Percentiles rank a stretch among this genome's conserved stretches.
phyloP scores from a whole-genome alignment of 495 filamentous ascomycete genomes.

The Talaromyces adpressus region DNA sequence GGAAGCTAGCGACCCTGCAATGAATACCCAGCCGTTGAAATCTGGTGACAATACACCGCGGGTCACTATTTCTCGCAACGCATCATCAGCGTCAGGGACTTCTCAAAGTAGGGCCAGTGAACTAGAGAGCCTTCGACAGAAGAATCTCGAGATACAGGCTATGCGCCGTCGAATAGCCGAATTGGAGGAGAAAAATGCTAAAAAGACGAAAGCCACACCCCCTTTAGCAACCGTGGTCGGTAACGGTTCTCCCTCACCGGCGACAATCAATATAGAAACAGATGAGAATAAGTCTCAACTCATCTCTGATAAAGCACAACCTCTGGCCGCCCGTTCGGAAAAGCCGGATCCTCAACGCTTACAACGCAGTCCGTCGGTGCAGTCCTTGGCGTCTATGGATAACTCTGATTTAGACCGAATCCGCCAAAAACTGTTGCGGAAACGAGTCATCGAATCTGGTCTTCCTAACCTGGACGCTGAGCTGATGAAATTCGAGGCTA shows the following conservation, averaged over 20 bases:
- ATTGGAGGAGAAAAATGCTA: conserved; percentile 54
- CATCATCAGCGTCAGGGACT: conserved; percentile 27
- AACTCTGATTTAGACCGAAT: conserved; percentile 19
- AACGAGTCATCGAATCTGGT: conserved; percentile 48
- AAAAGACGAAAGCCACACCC: conserved; percentile 35
- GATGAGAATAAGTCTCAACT: conserved; percentile 11
- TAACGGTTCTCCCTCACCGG: conserved; percentile 15
- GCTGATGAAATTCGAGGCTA: conserved; percentile 37
- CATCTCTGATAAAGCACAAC: neutral
- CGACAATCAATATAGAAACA: conserved; percentile 9
- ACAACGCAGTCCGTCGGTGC: neutral
- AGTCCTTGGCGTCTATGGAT: conserved; percentile 16
- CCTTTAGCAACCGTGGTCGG: conserved; percentile 10
- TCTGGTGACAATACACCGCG: neutral
- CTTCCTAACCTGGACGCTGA: conserved; percentile 51
- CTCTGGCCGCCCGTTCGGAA: neutral
- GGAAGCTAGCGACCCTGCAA: conserved; percentile 3
- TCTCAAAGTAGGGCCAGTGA: conserved; percentile 31
- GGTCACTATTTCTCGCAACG: neutral
- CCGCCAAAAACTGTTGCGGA: conserved; percentile 32
- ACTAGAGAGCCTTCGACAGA: conserved; percentile 52
- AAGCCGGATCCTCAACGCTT: neutral
- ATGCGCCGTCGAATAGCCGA: conserved; percentile 73
- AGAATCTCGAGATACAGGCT: conserved; percentile 63
- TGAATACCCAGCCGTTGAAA: neutral